Evolutionary conservation across 2,329 filamentous ascomycete species (phyloP).

Genomic region (Coniochaeta prunicola): DNA sequence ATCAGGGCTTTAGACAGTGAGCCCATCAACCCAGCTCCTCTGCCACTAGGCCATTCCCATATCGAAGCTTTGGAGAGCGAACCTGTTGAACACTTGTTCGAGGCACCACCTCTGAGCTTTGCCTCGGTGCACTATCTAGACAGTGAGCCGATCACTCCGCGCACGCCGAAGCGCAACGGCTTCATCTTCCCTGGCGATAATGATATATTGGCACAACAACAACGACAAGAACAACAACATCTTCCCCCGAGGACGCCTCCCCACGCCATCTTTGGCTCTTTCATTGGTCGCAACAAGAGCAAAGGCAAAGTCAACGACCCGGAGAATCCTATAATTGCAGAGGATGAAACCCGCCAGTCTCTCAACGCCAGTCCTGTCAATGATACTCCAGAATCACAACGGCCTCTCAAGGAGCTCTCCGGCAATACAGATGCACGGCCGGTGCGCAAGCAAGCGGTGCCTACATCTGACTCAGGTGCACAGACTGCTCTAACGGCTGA

Average conservation of each 20-base stretch:
- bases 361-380: constrained; percentile 29
- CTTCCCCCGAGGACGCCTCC: constrained; percentile 30
- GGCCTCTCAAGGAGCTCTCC: constrained; percentile 56
- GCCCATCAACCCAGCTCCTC: constrained; percentile 6
- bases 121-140: constrained; percentile 38
- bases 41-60: constrained; percentile 25
- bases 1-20: constrained; percentile 20
- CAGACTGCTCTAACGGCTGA: constrained; percentile 81
- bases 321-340: constrained; percentile 45
- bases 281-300: constrained; percentile 36
- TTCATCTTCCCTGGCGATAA: constrained; percentile 48
- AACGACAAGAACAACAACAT: no score
- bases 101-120: constrained; percentile 26
- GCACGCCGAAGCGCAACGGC: constrained; percentile 46
- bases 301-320: constrained; percentile 23
- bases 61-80: constrained; percentile 36
- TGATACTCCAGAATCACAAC: constrained; percentile 47
- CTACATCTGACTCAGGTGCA: constrained; percentile 62
- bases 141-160: constrained; percentile 36
- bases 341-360: constrained; percentile 56
- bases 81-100: constrained; percentile 28
- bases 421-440: constrained; percentile 41
- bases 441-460: constrained; percentile 28
- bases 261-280: constrained; percentile 31
- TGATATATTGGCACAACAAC: constrained; percentile 7